Evolutionary conservation across 176 grass and related monocot genomes (phyloP), one percentile per base, ranked within the genome.

Genomic region (Alloteropsis semialata): DNA sequence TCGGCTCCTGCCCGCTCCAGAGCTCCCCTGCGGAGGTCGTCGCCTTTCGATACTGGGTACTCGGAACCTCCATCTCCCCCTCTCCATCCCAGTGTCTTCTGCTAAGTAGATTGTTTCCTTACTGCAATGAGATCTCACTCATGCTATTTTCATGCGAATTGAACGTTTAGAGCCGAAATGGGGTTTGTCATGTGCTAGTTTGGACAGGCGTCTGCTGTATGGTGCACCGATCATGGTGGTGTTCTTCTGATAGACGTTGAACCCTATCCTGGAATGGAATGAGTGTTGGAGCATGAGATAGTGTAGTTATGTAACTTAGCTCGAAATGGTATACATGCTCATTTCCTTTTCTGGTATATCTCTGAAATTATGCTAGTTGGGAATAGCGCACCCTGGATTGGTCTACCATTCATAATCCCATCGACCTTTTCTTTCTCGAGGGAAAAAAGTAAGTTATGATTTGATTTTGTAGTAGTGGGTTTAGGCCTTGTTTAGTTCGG

Each of bases 31-130:
- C 91, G 0, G 89, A 96, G 80, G 89, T 99, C 58, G 17, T 93
- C 32, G 93, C 93, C 72, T 99, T 96, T 72, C 84, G 93, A 79
- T 99, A 99, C 81, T 96, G 96, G 96, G 95, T 97, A 83, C 34
- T 65, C 48, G 48, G 21, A 44, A 34, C 83, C 25, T 75, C 69
- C 60, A 74, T 21, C 78, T 44, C 34, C 63, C 22, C 61, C 10
- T 33, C 44, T 36, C 17, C 13, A 65, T 85, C 57, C 61, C 45
- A 37, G 2, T 66, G 27, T 36, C 61, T 65, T 37, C 44, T 51
- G 27, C 55, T 58, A 25, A n/a, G 22, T 53, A 37, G 19, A 79
- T 10, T 51, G 29, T 37, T 9, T 32, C 15, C 77, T 51, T 62
- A 27, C 55, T 19, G 69, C 39, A 16, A 70, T 72, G 44, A 28